These are phyloP conservation scores for Suhomyces terraborum DNA, from an alignment of 1,139 yeast genomes.

Conservation along the genomic window DNA sequence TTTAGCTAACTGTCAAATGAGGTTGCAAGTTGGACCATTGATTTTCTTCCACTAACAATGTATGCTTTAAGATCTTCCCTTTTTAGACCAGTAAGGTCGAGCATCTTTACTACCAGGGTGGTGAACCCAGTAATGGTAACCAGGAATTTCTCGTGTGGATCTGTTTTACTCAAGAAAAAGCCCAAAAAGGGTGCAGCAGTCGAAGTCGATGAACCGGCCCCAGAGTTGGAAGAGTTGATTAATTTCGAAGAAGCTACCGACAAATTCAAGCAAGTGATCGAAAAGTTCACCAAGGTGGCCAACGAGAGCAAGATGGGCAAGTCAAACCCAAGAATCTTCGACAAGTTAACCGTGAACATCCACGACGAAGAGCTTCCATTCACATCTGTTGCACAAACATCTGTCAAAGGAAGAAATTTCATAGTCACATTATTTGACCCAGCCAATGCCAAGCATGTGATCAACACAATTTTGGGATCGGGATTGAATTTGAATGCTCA, in stretches of 20 bases:
- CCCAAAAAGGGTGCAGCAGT: conserved; percentile 14
- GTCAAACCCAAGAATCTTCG: conserved; percentile 67
- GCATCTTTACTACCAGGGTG: neutral
- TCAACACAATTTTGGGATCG: conserved; percentile 68
- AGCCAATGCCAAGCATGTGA: conserved; percentile 62
- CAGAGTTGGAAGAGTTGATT: conserved; percentile 23
- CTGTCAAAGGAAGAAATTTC: conserved; percentile 64
- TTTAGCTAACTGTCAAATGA: neutral
- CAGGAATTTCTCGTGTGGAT: conserved; percentile 6
- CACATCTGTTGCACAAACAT: conserved; percentile 71
- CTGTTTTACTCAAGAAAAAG: conserved; percentile 20
- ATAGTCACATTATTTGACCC: conserved; percentile 86
- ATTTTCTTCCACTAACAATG: neutral
- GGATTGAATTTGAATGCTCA: conserved; percentile 79
- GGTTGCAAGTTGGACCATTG: conserved; percentile 2
- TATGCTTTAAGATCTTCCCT: neutral
- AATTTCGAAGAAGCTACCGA: conserved; percentile 45
- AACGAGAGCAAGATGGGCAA: conserved; percentile 68
- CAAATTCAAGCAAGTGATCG: conserved; percentile 52
- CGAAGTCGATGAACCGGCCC: conserved; percentile 9
- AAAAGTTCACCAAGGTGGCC: conserved; percentile 55
- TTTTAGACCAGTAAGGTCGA: neutral
- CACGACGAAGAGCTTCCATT: conserved; percentile 52
- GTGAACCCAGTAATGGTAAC: neutral
- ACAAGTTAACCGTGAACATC: conserved; percentile 56